A percentile compares a stretch with the other conserved stretches of the same genome.
These are phyloP conservation scores for Penicillium sclerotigenum DNA, from an alignment of 2,329 filamentous ascomycete species.

Conservation along the genomic window DNA sequence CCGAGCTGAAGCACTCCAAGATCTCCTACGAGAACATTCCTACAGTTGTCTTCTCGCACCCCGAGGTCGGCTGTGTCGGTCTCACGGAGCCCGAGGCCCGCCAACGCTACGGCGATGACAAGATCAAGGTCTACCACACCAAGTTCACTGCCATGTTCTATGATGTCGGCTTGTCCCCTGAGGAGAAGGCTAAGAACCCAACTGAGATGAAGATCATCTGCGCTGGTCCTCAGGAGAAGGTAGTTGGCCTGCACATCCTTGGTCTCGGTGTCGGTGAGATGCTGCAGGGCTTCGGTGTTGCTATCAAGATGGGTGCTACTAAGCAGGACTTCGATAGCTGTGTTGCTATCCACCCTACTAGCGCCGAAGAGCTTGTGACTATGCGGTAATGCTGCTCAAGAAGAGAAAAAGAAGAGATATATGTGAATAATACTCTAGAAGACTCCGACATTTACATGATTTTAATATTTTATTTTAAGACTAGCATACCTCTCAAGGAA, in stretches of 20 bases:
- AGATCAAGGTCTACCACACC: slow-evolving; percentile 51
- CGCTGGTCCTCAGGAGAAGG: slow-evolving; percentile 48
- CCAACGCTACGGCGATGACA: slow-evolving; percentile 47
- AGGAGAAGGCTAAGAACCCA: slow-evolving; percentile 50
- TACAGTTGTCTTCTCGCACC: slow-evolving; percentile 53
- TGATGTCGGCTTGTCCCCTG: slow-evolving; percentile 41
- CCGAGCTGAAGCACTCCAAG: slow-evolving; percentile 43
- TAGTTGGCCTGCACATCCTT: slow-evolving; percentile 52
- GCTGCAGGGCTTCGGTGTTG: slow-evolving; percentile 73
- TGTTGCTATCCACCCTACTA: slow-evolving; percentile 74
- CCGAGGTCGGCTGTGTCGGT: slow-evolving; percentile 49
- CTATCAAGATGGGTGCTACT: slow-evolving; percentile 75
- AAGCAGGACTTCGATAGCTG: slow-evolving; percentile 74
- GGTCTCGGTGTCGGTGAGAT: slow-evolving; percentile 57
- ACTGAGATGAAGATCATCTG: slow-evolving; percentile 53
- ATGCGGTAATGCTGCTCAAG: slow-evolving; percentile 34
- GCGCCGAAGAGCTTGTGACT: slow-evolving; percentile 68
- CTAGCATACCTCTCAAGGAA: too few species aligned
- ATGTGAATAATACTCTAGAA: slow-evolving; percentile 3
- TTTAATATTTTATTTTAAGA: not conserved
- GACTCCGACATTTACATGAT: not conserved
- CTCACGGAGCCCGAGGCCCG: slow-evolving; percentile 51
- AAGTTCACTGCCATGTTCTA: slow-evolving; percentile 52
- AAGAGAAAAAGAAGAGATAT: not conserved
- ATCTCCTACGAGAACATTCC: slow-evolving; percentile 52